Conservation (phyloP, 1,284 basidiomycete species). For the Singerocomus rubriflavus region DNA sequence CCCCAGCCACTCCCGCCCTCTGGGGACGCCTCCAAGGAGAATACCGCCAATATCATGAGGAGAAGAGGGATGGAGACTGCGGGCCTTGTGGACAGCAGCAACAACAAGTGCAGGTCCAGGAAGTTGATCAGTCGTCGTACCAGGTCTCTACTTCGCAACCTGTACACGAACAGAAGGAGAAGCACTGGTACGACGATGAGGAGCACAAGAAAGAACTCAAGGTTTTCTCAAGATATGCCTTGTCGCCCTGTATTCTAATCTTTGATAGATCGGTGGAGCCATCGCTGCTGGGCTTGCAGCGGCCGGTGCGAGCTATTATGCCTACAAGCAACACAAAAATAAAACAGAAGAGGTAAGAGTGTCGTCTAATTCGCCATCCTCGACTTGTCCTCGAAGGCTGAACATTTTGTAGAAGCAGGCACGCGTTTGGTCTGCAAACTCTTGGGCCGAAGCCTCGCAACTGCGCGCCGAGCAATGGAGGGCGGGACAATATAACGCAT, state of each 20-base stretch:
- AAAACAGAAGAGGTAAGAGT: constrained; percentile 51
- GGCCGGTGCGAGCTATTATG: constrained; percentile 49
- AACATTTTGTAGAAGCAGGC: constrained; percentile 45
- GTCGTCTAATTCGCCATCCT: background rate
- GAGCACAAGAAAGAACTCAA: constrained; percentile 57
- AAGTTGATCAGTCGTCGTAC: constrained; percentile 27
- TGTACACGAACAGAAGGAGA: constrained; percentile 47
- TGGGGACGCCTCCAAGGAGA: constrained; percentile 55
- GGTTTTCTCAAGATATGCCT: constrained; percentile 33
- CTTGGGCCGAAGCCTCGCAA: constrained; percentile 60
- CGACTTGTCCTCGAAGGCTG: background rate
- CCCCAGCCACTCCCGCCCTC: constrained; percentile 57
- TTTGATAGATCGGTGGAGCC: constrained; percentile 59
- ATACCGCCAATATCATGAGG: constrained; percentile 19
- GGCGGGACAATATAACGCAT: constrained; percentile 42
- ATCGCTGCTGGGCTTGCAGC: constrained; percentile 51
- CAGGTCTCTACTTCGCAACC: constrained; percentile 36
- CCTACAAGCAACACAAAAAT: constrained; percentile 56
- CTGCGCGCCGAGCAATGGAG: constrained; percentile 49
- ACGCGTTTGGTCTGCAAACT: constrained; percentile 46
- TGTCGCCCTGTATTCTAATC: constrained; percentile 2
- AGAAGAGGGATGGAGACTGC: constrained; percentile 17
- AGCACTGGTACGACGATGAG: constrained; percentile 57
- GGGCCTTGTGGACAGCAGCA: constrained; percentile 27
- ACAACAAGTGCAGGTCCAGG: constrained; percentile 28